Base-by-base conservation (phyloP, 2,329 filamentous ascomycete species). In the Epichloe sylvatica region DNA sequence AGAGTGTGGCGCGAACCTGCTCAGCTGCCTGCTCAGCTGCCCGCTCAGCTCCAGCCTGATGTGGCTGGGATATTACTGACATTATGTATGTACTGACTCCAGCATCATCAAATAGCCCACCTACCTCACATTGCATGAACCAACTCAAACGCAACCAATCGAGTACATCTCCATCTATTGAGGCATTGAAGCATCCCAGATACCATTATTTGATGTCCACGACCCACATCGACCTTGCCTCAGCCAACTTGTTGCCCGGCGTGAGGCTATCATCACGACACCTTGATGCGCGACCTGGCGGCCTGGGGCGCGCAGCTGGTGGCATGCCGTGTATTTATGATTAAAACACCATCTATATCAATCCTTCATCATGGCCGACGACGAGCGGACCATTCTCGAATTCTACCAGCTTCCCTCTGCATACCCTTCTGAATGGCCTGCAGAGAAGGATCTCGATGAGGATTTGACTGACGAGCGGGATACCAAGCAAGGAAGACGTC, bases 361-460 rank as follows among this genome's bases (percentile, higher is more conserved):
- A 36, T 35, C 49, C 40, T 43, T 46, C 57, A 66, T 53, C 55
- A 78, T 78, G 83, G 76, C 80, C 54, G 86, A 92, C 61, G 78
- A 82, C 59, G 84, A 92, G 61, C 75, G 82, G 53, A 81, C 78
- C 43, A 79, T 97, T 49, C 80, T 92, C 59, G 89, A 89, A 58
- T 89, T 94, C 70, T 97, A 97, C 71, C 86, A 89, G 65, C 77
- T 97, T 45, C 76, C 83, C 83, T 86, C 76, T 13, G 74, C 86
- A 19, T 90, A 81, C 64, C 91, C 91, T 2, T 77, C 79, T 36
- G 81, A 86, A 73, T 97, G 91, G 91, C 91, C 91, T 0, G 73
- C 80, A 45, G 85, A 94, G 59, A 83, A 91, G 62, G 77, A 82
- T 50, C 80, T 78, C 60, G 81, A 84, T 64, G 77, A 72, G 44